Conservation (phyloP, 139 green algal species). For the Axilococcus clingmanii region DNA sequence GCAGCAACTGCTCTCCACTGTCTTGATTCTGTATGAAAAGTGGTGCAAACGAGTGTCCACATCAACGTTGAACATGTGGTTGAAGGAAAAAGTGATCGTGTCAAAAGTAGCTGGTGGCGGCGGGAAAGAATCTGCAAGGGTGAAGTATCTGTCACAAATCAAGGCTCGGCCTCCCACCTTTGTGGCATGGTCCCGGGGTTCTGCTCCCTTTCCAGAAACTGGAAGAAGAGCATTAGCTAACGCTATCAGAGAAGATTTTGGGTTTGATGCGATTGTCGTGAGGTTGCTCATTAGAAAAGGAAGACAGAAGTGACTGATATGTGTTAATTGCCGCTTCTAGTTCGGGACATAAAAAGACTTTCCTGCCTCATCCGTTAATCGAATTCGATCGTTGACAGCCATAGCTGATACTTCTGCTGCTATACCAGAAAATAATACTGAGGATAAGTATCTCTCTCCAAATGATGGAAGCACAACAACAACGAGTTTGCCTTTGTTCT, state of each 20-base stretch:
- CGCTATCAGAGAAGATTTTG: slow-evolving; percentile 16
- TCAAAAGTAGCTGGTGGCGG: slow-evolving; percentile 3
- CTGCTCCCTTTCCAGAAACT: not conserved
- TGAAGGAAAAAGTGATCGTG: slow-evolving; percentile 24
- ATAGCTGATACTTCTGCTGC: slow-evolving; percentile 48
- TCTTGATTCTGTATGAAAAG: slow-evolving; percentile 27
- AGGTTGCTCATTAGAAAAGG: slow-evolving; percentile 6
- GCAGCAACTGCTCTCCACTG: slow-evolving; percentile 42
- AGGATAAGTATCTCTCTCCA: slow-evolving; percentile 57
- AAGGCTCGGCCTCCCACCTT: slow-evolving; percentile 69
- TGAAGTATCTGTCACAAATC: slow-evolving; percentile 61
- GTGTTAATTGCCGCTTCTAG: not conserved
- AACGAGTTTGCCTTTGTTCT: slow-evolving; percentile 44
- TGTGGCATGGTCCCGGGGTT: slow-evolving; percentile 44
- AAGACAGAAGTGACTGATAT: slow-evolving; percentile 2
- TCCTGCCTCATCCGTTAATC: slow-evolving; percentile 49
- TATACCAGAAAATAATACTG: slow-evolving; percentile 45
- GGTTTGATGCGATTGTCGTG: slow-evolving; percentile 16
- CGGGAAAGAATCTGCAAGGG: slow-evolving; percentile 25
- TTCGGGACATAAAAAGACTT: slow-evolving; percentile 52
- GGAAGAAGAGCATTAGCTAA: slow-evolving; percentile 9
- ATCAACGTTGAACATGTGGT: slow-evolving; percentile 44
- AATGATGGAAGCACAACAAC: slow-evolving; percentile 19
- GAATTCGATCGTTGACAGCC: slow-evolving; percentile 58
- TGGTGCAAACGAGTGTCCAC: slow-evolving; percentile 60